These are phyloP conservation scores for Mycena latifolia DNA, from an alignment of 768 basidiomycete species.

Conservation along the genomic window DNA sequence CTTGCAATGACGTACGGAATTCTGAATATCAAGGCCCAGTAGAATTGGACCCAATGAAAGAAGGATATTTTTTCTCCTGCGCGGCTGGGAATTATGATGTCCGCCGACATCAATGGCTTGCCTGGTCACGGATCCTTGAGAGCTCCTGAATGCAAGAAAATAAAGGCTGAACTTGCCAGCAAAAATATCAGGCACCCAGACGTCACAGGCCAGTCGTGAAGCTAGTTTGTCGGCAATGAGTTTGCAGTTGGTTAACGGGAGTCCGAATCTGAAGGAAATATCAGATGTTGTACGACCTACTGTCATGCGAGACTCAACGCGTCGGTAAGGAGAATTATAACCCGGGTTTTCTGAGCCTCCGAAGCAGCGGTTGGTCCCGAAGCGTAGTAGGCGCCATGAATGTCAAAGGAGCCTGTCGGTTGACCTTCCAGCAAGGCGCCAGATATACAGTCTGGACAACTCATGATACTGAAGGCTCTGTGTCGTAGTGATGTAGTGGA, in stretches of 20 bases:
- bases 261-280: constrained; percentile 53
- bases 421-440: constrained; percentile 59
- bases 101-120: constrained; percentile 44
- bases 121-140: constrained; percentile 42
- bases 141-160: neutral
- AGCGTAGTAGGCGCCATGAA: constrained; percentile 58
- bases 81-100: constrained; percentile 46
- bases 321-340: constrained; percentile 64
- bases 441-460: constrained; percentile 58
- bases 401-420: constrained; percentile 53
- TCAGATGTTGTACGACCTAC: neutral
- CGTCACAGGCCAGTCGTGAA: constrained; percentile 60
- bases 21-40: constrained; percentile 41
- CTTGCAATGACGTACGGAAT: constrained; percentile 48
- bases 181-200: constrained; percentile 71
- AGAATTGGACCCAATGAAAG: constrained; percentile 46
- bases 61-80: constrained; percentile 49
- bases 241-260: constrained; percentile 62
- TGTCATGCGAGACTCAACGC: constrained; percentile 25
- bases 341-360: constrained; percentile 41
- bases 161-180: constrained; percentile 47
- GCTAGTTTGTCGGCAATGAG: constrained; percentile 65
- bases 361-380: constrained; percentile 38
- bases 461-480: no score
- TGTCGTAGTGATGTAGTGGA: neutral